Evolutionary conservation across 106 monocot species (phyloP).

Genomic region (Dendrobium catenatum): DNA sequence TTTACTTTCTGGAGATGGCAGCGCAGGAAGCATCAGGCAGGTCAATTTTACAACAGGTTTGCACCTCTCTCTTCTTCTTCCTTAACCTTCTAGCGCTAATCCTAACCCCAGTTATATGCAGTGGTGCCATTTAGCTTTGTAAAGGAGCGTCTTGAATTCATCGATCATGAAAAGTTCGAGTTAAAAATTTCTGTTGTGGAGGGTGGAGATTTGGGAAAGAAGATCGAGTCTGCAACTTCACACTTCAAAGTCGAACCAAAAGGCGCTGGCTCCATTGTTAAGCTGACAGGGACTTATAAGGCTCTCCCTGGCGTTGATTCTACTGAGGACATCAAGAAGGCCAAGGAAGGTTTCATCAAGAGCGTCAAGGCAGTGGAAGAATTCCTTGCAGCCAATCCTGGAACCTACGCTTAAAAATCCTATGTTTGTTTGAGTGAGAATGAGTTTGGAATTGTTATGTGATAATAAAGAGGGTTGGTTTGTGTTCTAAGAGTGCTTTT

Average conservation of each 20-base stretch:
- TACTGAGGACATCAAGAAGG: conserved; percentile 1
- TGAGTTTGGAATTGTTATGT: background rate
- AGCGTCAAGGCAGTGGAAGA: conserved; percentile 26
- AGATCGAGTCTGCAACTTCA: background rate
- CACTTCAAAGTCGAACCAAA: conserved; percentile 9
- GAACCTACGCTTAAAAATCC: conserved; percentile 16
- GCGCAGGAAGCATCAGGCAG: conserved; percentile 5
- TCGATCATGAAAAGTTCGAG: conserved; percentile 10
- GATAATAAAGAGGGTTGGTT: background rate
- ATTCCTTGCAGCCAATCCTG: conserved; percentile 36
- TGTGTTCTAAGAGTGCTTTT: background rate
- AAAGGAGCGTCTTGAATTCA: conserved; percentile 9
- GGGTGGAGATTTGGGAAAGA: conserved; percentile 1
- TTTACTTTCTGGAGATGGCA: background rate
- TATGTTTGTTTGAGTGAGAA: background rate
- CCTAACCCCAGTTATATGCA: background rate
- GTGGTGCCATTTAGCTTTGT: background rate
- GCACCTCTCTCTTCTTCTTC: background rate
- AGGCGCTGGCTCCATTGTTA: conserved; percentile 1
- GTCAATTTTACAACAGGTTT: conserved; percentile 5
- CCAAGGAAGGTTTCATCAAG: conserved; percentile 16
- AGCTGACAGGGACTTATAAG: conserved; percentile 10
- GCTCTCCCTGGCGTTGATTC: conserved; percentile 7
- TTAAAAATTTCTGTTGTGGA: background rate
- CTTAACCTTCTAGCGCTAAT: background rate